Conservation (phyloP, 1,139 yeast genomes). For the Candida tetrigidarum region DNA sequence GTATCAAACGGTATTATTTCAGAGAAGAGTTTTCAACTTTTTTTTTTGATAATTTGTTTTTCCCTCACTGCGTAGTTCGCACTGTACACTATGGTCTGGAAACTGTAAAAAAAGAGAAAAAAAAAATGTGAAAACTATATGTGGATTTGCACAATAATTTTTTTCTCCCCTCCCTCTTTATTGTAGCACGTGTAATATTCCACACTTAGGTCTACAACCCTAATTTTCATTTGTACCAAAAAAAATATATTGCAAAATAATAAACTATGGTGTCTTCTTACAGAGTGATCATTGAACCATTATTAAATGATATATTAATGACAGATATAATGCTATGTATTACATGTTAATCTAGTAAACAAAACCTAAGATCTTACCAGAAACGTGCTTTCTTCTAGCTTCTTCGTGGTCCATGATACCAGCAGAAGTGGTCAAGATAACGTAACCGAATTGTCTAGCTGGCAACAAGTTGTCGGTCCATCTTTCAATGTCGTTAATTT, state of each 20-base stretch:
- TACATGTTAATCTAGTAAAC: conserved; percentile 62
- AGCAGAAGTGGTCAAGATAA: conserved; percentile 97
- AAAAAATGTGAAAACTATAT: not conserved
- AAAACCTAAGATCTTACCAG: conserved; percentile 97
- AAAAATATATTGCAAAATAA: not conserved
- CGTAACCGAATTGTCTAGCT: conserved; percentile 98
- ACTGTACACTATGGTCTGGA: not conserved
- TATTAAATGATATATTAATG: conserved; percentile 8
- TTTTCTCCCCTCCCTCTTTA: not conserved
- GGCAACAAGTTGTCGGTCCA: conserved; percentile 98
- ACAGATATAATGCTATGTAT: conserved; percentile 6
- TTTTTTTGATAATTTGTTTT: conserved; percentile 7
- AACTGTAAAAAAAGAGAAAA: not conserved
- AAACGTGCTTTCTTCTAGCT: conserved; percentile 99
- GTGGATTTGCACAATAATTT: conserved; percentile 7
- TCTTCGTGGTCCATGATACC: conserved; percentile 99
- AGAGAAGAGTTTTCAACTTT: conserved; percentile 10
- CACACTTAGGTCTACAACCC: conserved; percentile 11
- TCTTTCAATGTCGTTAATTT: conserved; percentile 91
- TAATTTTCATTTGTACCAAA: conserved; percentile 6
- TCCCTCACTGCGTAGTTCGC: conserved; percentile 7
- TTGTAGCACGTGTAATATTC: conserved; percentile 8
- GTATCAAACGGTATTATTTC: conserved; percentile 4
- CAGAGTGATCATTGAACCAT: too few relatives aligned
- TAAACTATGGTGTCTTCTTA: too few relatives aligned